phyloP scores from a whole-genome alignment of 352 stramenopile species.

The Phytophthora colocasiae region DNA sequence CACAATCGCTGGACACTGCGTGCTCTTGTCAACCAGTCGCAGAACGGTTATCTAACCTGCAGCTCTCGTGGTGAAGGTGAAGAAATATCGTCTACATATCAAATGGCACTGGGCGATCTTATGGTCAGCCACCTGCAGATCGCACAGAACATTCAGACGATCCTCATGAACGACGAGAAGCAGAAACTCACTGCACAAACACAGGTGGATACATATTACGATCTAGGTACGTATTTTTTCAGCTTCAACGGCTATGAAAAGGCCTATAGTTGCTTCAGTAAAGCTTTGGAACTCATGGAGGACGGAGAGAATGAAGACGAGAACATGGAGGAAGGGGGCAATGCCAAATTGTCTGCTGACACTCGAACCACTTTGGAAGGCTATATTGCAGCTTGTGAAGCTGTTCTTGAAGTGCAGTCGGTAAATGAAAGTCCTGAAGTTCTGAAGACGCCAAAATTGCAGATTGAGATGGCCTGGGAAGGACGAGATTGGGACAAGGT shows the following conservation, averaged over 20 bases:
- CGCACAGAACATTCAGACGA: constrained; percentile 64
- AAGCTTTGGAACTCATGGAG: constrained; percentile 62
- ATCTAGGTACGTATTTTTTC: constrained; percentile 81
- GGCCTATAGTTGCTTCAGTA: constrained; percentile 78
- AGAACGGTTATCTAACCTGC: constrained; percentile 76
- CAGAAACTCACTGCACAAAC: constrained; percentile 47
- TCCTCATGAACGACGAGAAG: constrained; percentile 56
- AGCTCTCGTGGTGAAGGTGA: constrained; percentile 73
- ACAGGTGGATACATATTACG: constrained; percentile 71
- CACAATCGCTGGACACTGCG: constrained; percentile 84
- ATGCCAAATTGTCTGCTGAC: constrained; percentile 22
- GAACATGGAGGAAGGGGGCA: constrained; percentile 20
- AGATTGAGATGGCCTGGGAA: constrained; percentile 61
- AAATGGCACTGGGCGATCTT: constrained; percentile 73
- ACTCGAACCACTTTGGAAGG: constrained; percentile 61
- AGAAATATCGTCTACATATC: constrained; percentile 67
- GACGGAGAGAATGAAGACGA: constrained; percentile 33
- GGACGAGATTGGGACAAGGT: constrained; percentile 57
- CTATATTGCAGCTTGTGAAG: constrained; percentile 75
- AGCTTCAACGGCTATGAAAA: constrained; percentile 80
- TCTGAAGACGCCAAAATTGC: constrained; percentile 43
- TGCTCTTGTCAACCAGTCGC: constrained; percentile 69
- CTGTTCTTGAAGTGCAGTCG: constrained; percentile 62
- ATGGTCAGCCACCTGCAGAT: constrained; percentile 65
- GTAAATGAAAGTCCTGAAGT: constrained; percentile 39